Evolutionary conservation across 495 filamentous ascomycete species (phyloP).

Genomic region (Neurospora terricola): DNA sequence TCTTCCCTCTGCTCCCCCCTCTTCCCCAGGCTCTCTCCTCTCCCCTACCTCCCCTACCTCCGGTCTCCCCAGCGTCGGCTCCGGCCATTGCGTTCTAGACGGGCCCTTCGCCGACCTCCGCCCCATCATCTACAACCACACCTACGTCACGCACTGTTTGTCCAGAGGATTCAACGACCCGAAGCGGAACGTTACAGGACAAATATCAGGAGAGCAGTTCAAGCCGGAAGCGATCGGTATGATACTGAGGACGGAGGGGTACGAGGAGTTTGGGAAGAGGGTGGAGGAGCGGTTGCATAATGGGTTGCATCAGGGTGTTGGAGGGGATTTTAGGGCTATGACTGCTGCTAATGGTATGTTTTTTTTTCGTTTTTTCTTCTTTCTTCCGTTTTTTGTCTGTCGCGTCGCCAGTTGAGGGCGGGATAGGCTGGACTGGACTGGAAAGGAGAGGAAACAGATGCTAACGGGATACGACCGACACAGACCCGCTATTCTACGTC

Average conservation of each 20-base stretch:
- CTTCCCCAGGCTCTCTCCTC: no score
- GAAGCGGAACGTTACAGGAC: background rate
- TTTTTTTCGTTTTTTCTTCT: background rate
- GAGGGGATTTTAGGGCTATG: slow-evolving; percentile 2
- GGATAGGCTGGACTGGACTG: no score
- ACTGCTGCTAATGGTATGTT: slow-evolving; percentile 1
- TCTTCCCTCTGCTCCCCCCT: no score
- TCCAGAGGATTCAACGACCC: background rate
- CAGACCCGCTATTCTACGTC: slow-evolving; percentile 3
- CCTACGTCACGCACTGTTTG: slow-evolving; percentile 1
- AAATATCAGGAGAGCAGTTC: background rate
- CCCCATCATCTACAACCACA: slow-evolving; percentile 3
- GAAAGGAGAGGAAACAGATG: background rate
- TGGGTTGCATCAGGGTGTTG: background rate
- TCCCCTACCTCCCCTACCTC: no score
- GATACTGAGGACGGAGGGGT: background rate
- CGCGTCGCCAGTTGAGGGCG: no score
- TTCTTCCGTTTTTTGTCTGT: no score
- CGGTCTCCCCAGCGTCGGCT: background rate
- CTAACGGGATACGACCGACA: no score
- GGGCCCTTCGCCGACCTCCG: background rate
- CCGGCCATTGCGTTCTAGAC: background rate
- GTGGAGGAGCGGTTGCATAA: background rate
- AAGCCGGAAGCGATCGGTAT: background rate
- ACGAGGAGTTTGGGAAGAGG: background rate